Percentiles rank a stretch among this genome's conserved stretches.
Conservation (phyloP, 768 basidiomycete species). For the Dacryopinax spathularia region DNA sequence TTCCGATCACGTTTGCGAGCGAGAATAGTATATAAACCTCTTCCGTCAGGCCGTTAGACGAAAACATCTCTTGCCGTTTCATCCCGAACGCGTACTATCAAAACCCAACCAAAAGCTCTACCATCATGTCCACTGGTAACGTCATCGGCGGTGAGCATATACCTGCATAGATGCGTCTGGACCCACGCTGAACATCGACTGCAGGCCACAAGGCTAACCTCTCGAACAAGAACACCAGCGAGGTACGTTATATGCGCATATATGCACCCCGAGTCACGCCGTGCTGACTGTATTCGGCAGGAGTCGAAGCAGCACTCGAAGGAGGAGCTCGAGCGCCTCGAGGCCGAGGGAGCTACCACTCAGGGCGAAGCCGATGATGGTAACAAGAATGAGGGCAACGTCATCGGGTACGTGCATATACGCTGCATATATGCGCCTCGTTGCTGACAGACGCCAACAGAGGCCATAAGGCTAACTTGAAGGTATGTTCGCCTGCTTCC, state of each 20-base stretch:
- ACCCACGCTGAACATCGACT: neutral
- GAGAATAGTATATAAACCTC: no score
- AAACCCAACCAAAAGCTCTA: no score
- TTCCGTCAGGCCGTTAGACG: no score
- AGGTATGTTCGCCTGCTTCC: neutral
- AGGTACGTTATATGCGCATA: neutral
- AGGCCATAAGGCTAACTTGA: constrained; percentile 12
- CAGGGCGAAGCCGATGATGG: neutral
- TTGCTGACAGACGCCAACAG: neutral
- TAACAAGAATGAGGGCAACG: neutral
- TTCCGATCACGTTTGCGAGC: no score
- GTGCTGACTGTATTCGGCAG: neutral
- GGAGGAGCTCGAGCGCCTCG: neutral
- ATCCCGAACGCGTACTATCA: no score
- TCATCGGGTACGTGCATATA: neutral
- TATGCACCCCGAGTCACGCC: neutral
- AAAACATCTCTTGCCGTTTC: no score
- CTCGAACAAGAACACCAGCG: neutral
- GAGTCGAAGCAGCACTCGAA: constrained; percentile 2
- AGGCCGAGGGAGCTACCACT: neutral
- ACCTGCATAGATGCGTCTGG: neutral
- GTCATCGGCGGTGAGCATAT: neutral
- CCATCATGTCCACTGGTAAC: neutral
- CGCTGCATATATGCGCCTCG: neutral
- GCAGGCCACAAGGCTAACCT: neutral